phyloP scores from a whole-genome alignment of 257 asterid genomes.

The Linaria vulgaris region DNA sequence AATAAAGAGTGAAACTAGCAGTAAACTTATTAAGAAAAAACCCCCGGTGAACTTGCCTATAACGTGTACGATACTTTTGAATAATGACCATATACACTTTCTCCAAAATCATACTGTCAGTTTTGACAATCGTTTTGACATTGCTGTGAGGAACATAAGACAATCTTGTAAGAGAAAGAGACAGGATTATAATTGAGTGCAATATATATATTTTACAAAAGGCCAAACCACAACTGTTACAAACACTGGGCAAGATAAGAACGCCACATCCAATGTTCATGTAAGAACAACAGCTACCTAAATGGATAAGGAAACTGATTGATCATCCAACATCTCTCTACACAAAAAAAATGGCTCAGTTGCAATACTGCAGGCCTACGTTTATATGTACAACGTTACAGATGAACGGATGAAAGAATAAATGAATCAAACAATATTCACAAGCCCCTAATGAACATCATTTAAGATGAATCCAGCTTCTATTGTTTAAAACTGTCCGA shows the following conservation, averaged over 20 bases:
- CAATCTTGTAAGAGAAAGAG: too few species aligned
- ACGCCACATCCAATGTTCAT: neutral
- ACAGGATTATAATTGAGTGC: too few species aligned
- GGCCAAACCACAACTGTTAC: too few species aligned
- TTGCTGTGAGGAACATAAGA: too few species aligned
- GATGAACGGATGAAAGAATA: slow-evolving; percentile 16
- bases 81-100: too few species aligned
- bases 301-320: neutral
- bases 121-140: too few species aligned
- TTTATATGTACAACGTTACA: slow-evolving; percentile 25
- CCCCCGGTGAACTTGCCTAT: too few species aligned
- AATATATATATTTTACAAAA: too few species aligned
- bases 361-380: neutral
- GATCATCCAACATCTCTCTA: neutral
- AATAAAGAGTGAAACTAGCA: too few species aligned
- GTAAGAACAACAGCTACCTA: neutral
- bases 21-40: too few species aligned
- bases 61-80: too few species aligned
- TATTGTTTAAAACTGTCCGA: slow-evolving; percentile 45
- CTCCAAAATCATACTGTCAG: too few species aligned
- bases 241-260: slow-evolving; percentile 17
- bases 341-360: slow-evolving; percentile 8
- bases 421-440: slow-evolving; percentile 28
- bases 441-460: slow-evolving; percentile 19
- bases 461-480: slow-evolving; percentile 39